A percentile compares a stretch with the other conserved stretches of the same genome.
These are phyloP conservation scores for Thecaphora frezii DNA, from an alignment of 1,284 basidiomycete species.

Conservation along the genomic window DNA sequence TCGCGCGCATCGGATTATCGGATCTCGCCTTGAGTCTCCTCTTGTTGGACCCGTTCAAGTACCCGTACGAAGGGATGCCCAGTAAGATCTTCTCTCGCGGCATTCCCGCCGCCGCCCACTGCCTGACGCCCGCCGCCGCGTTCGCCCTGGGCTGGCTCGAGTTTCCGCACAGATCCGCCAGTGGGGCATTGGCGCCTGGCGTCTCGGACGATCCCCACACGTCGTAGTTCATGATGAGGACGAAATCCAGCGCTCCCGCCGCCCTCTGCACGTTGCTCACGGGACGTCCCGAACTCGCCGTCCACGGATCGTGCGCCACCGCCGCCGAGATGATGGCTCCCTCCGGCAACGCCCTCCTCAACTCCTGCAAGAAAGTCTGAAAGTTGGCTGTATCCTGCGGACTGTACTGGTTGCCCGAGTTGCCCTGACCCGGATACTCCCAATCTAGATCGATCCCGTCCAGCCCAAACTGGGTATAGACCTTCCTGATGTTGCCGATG, in stretches of 20 bases:
- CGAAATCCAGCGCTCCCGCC: conserved; percentile 36
- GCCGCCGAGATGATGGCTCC: conserved; percentile 54
- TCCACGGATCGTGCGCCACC: conserved; percentile 33
- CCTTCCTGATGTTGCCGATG: conserved; percentile 50
- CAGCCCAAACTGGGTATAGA: conserved; percentile 62
- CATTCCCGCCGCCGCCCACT: conserved; percentile 48
- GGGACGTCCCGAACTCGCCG: conserved; percentile 26
- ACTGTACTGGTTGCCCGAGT: conserved; percentile 47
- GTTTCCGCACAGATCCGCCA: conserved; percentile 50
- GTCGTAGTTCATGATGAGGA: conserved; percentile 56
- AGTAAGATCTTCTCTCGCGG: conserved; percentile 47
- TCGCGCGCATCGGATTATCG: background rate
- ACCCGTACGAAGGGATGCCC: conserved; percentile 48
- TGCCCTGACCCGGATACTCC: conserved; percentile 59
- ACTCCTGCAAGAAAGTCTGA: conserved; percentile 50
- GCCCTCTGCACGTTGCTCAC: conserved; percentile 34
- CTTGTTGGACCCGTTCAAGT: conserved; percentile 26
- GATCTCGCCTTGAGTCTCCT: conserved; percentile 9
- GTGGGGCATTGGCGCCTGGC: conserved; percentile 47
- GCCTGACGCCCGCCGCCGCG: conserved; percentile 44
- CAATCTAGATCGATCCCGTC: conserved; percentile 68
- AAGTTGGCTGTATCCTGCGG: conserved; percentile 40
- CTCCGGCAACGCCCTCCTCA: conserved; percentile 61
- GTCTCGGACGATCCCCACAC: conserved; percentile 37
- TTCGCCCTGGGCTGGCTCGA: conserved; percentile 40